Percentiles rank a stretch among this genome's conserved stretches.
These are phyloP conservation scores for Nicotiana benthamiana DNA, from an alignment of 257 asterid genomes.

Conservation along the genomic window DNA sequence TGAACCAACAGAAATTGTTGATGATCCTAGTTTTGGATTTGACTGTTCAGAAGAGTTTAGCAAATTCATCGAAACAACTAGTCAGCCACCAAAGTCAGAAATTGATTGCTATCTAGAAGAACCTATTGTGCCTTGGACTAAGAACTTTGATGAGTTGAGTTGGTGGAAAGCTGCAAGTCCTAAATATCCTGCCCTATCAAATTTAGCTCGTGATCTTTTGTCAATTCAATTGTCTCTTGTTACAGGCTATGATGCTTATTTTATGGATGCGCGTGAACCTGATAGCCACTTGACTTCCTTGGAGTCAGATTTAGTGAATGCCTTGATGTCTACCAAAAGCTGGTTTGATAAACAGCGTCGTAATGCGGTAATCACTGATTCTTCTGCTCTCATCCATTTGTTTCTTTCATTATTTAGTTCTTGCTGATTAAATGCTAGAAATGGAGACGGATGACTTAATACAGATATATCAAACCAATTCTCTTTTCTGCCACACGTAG, in stretches of 20 bases:
- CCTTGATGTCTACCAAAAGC: slow-evolving; percentile 16
- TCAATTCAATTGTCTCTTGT: slow-evolving; percentile 7
- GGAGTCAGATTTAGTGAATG: slow-evolving; percentile 9
- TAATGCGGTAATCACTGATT: slow-evolving; percentile 3
- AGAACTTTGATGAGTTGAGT: slow-evolving; percentile 15
- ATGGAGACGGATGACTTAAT: background rate
- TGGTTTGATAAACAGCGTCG: background rate
- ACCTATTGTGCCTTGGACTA: slow-evolving; percentile 14
- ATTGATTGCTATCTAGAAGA: slow-evolving; percentile 24
- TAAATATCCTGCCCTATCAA: slow-evolving; percentile 18
- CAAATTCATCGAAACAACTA: slow-evolving; percentile 5
- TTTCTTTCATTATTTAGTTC: background rate
- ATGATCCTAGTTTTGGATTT: slow-evolving; percentile 4
- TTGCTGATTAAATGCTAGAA: background rate
- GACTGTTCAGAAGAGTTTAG: slow-evolving; percentile 13
- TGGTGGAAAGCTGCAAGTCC: slow-evolving; percentile 18
- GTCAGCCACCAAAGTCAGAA: slow-evolving; percentile 13
- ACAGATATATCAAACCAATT: background rate
- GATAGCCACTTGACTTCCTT: background rate
- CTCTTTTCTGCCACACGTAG: background rate
- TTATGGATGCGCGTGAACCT: background rate
- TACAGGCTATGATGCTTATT: slow-evolving; percentile 11
- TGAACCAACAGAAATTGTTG: background rate
- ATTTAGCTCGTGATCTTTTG: slow-evolving; percentile 19
- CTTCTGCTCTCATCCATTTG: background rate